Evolutionary conservation across 108 stramenopile genomes (phyloP).

Genomic region (Cyclotella kingstonii): DNA sequence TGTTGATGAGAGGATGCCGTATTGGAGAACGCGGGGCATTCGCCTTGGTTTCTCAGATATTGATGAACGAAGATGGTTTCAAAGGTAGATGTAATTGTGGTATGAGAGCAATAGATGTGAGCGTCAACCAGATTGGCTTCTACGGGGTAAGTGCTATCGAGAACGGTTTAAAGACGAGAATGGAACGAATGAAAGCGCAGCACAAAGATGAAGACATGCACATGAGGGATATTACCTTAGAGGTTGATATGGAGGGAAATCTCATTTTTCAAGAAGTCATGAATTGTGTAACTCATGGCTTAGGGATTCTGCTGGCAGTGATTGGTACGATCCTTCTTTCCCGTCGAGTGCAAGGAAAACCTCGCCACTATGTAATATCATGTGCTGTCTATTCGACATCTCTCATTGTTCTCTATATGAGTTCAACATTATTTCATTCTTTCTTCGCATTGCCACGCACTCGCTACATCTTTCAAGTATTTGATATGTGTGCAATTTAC

Average conservation of each 20-base stretch:
- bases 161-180: constrained; percentile 37
- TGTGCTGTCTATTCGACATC: constrained; percentile 78
- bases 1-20: constrained; percentile 68
- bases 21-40: constrained; percentile 76
- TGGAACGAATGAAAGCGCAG: constrained; percentile 10
- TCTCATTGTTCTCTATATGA: constrained; percentile 83
- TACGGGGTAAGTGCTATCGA: constrained; percentile 63
- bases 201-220: constrained; percentile 2
- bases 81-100: constrained; percentile 14
- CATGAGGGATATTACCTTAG: constrained; percentile 12
- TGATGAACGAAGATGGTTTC: constrained; percentile 1
- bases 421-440: constrained; percentile 87
- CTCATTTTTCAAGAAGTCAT: constrained; percentile 84
- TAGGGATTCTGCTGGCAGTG: constrained; percentile 81
- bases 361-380: constrained; percentile 37
- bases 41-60: constrained; percentile 60
- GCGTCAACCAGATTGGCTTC: constrained; percentile 71
- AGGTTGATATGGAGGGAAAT: constrained; percentile 76
- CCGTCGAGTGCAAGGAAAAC: constrained; percentile 35
- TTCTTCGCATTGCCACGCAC: constrained; percentile 80
- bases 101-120: constrained; percentile 64
- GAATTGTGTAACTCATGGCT: constrained; percentile 92
- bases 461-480: constrained; percentile 62
- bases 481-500: constrained; percentile 97
- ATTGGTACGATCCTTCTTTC: constrained; percentile 70